Evolutionary conservation across 2,329 filamentous ascomycete species (phyloP).

Genomic region (Phaeosphaeriaceae sp.): DNA sequence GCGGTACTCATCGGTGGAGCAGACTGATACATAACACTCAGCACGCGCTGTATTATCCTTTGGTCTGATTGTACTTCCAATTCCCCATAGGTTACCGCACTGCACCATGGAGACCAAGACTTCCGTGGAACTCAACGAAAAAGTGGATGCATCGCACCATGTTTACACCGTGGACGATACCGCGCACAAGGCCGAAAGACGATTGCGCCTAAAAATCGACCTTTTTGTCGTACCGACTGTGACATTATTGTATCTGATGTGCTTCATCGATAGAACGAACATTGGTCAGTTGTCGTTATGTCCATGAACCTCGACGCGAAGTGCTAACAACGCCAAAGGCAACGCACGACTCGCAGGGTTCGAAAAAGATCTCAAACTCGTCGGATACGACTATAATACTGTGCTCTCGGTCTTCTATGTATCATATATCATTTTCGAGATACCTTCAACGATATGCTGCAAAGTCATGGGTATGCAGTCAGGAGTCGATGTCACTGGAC

Average conservation of each 20-base stretch:
- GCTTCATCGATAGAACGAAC: constrained; percentile 74
- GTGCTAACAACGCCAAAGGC: neutral
- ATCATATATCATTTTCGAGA: constrained; percentile 74
- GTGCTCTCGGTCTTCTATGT: constrained; percentile 74
- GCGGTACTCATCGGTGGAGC: neutral
- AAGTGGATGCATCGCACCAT: constrained; percentile 9
- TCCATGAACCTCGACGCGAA: neutral
- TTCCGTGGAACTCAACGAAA: constrained; percentile 5
- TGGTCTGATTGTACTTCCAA: neutral
- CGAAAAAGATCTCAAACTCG: constrained; percentile 64
- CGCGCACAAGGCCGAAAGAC: constrained; percentile 60
- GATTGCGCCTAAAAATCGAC: constrained; percentile 67
- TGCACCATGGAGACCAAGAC: constrained; percentile 12
- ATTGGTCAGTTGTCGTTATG: constrained; percentile 58
- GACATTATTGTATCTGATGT: constrained; percentile 69
- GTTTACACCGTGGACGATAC: constrained; percentile 53
- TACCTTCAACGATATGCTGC: constrained; percentile 65
- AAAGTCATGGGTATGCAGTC: neutral
- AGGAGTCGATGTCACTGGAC: neutral
- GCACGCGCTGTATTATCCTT: neutral
- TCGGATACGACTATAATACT: constrained; percentile 70
- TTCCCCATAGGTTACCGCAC: neutral
- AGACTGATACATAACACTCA: neutral
- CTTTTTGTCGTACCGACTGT: constrained; percentile 68
- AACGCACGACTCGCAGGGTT: constrained; percentile 71